A percentile compares a stretch with the other conserved stretches of the same genome.
Conservation (phyloP, 805 yeast genomes). For the Clavispora santaluciae region DNA sequence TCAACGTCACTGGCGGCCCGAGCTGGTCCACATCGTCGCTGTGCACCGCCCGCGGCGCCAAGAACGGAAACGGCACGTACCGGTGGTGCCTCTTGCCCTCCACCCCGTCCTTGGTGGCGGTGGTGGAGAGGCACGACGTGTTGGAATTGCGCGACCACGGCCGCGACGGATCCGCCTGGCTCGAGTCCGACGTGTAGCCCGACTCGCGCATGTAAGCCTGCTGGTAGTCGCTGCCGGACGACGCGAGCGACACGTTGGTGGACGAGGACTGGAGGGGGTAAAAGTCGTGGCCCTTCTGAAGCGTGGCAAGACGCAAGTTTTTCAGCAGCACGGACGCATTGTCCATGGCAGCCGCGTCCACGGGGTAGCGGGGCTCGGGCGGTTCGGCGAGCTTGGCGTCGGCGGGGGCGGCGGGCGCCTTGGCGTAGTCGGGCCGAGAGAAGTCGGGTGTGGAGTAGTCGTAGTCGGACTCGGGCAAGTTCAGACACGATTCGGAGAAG, state of each 20-base stretch:
- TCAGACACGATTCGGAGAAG: background rate
- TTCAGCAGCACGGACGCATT: slow-evolving; percentile 17
- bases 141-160: slow-evolving; percentile 58
- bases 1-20: slow-evolving; percentile 38
- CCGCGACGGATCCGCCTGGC: slow-evolving; percentile 31
- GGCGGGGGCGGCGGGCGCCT: too few species aligned
- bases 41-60: slow-evolving; percentile 1
- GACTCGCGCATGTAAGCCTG: slow-evolving; percentile 6
- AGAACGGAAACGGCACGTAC: slow-evolving; percentile 30
- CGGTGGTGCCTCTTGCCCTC: slow-evolving; percentile 58
- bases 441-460: slow-evolving; percentile 1
- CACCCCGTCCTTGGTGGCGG: slow-evolving; percentile 70
- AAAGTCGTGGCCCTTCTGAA: slow-evolving; percentile 1
- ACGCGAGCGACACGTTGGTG: slow-evolving; percentile 23
- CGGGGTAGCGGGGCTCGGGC: too few species aligned
- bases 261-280: slow-evolving; percentile 5
- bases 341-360: background rate
- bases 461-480: background rate
- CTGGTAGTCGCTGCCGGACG: slow-evolving; percentile 25
- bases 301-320: slow-evolving; percentile 13
- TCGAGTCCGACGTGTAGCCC: slow-evolving; percentile 5
- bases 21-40: background rate
- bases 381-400: slow-evolving; percentile 1
- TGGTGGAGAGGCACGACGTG: slow-evolving; percentile 65
- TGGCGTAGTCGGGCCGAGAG: background rate